Base-by-base conservation (phyloP, 1,284 basidiomycete species). In the Cystobasidium slooffiae region DNA sequence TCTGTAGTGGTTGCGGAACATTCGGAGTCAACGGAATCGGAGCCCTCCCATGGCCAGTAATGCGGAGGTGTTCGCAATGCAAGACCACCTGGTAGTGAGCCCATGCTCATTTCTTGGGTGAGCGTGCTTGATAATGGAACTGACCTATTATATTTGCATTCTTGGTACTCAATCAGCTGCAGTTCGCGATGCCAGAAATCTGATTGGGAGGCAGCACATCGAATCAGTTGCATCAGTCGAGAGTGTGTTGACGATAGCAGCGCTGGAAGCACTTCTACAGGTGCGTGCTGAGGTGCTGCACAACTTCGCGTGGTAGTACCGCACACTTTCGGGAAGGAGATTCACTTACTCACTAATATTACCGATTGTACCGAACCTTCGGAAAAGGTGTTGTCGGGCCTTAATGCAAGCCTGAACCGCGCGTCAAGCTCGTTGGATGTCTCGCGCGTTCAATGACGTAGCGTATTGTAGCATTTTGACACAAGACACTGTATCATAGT, bases 31-130 rank as follows among this genome's bases (percentile, higher is more conserved):
- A 67, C 24, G 53, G 37, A 49, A 12, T 6, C 20, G 51, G 64
- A 7, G 64, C 52, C 7, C 31, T 67, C 5, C 64, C 64, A 1
- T 55, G 47, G 49, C 37, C 12, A 16, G 53, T 7, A 18, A n/a
- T 67, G 47, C 37, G 2, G 39, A 10, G 64, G 18, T 67, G 64
- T n/a, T 52, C 64, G 6, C 6, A 7, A 4, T 67, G 64, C 51
- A 55, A 67, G 51, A 22, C 41, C 3, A 37, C 52, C 3, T 67
- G 64, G 64, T 67, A 67, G 64, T 67, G 12, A 67, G 64, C 53
- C 6, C 63, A 22, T n/a, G 8, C 18, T 20, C 46, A 12, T 5
- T 8, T 16, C 9, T n/a, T 7, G 7, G 3, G 10, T 20, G 14
- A 47, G 10, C 22, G 41, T 16, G 14, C 18, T 9, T 14, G 37